A percentile compares a stretch with the other conserved stretches of the same genome.
These are phyloP conservation scores for Aspergillus steynii DNA, from an alignment of 495 filamentous ascomycete genomes.

Conservation along the genomic window DNA sequence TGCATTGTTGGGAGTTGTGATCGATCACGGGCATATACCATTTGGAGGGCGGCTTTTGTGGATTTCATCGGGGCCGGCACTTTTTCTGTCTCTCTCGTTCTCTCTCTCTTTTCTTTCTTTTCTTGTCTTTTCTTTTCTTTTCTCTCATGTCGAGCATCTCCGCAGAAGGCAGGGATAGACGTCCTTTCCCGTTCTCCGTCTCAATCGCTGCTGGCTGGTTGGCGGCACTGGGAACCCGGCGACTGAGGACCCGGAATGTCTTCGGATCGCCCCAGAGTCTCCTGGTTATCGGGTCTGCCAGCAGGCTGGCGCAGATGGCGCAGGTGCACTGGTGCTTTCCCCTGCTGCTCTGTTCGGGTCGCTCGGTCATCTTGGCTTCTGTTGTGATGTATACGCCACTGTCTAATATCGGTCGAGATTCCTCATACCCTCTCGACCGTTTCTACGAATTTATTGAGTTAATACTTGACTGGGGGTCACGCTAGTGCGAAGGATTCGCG, in stretches of 20 bases:
- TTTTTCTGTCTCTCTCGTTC: conserved; percentile 12
- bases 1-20: conserved; percentile 42
- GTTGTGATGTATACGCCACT: conserved; percentile 10
- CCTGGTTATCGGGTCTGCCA: conserved; percentile 25
- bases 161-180: conserved; percentile 1
- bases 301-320: conserved; percentile 36
- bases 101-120: conserved; percentile 13
- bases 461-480: background rate
- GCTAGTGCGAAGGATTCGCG: background rate
- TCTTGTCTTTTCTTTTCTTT: conserved; percentile 11
- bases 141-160: background rate
- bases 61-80: conserved; percentile 10
- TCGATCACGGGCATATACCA: conserved; percentile 22
- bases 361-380: conserved; percentile 9
- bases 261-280: background rate
- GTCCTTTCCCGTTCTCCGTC: conserved; percentile 5
- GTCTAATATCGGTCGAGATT: conserved; percentile 13
- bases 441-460: conserved; percentile 10
- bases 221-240: background rate
- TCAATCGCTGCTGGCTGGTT: conserved; percentile 4
- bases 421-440: conserved; percentile 6
- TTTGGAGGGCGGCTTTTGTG: conserved; percentile 27
- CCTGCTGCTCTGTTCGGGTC: background rate
- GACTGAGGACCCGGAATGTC: background rate
- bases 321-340: conserved; percentile 19